These are phyloP conservation scores for Penicillium olsonii DNA, from an alignment of 2,329 filamentous ascomycete species.

Conservation along the genomic window DNA sequence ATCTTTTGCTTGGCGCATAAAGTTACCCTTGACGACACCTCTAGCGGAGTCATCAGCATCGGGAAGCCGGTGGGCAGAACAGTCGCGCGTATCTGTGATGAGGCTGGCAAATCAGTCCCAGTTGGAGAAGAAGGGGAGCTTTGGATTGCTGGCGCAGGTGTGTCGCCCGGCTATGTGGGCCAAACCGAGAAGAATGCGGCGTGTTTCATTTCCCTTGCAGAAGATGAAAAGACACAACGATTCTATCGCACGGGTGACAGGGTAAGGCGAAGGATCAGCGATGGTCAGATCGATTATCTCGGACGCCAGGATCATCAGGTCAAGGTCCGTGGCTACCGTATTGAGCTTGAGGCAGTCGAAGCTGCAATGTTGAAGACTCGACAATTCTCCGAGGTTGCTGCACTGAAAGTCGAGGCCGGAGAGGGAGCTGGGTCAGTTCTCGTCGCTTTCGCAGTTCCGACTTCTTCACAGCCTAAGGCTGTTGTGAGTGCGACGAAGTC, in stretches of 20 bases:
- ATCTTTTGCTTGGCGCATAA: constrained; percentile 17
- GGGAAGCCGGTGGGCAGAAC: constrained; percentile 19
- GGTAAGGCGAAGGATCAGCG: constrained; percentile 59
- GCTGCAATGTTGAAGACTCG: constrained; percentile 50
- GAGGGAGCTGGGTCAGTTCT: constrained; percentile 15
- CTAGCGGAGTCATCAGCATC: constrained; percentile 43
- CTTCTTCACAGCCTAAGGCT: constrained; percentile 49
- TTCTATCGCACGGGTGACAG: constrained; percentile 82
- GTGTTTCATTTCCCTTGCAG: constrained; percentile 67
- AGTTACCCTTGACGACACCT: constrained; percentile 17
- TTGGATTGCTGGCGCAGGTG: constrained; percentile 50
- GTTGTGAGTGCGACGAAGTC: constrained; percentile 54
- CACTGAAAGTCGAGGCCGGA: constrained; percentile 13
- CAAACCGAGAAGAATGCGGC: constrained; percentile 63
- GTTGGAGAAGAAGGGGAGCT: constrained; percentile 24
- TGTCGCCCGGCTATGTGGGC: constrained; percentile 72
- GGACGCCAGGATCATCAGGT: constrained; percentile 80
- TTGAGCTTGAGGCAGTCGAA: constrained; percentile 87
- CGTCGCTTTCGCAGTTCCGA: constrained; percentile 21
- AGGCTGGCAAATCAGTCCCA: constrained; percentile 4
- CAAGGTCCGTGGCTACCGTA: constrained; percentile 87
- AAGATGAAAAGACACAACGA: constrained; percentile 67
- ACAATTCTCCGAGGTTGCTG: constrained; percentile 18
- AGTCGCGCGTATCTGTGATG: constrained; percentile 14
- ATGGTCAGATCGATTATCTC: constrained; percentile 68